Evolutionary conservation across 345 rosid genomes (phyloP), one percentile per base, ranked within the genome.

Genomic region (Lagerstroemia speciosa): DNA sequence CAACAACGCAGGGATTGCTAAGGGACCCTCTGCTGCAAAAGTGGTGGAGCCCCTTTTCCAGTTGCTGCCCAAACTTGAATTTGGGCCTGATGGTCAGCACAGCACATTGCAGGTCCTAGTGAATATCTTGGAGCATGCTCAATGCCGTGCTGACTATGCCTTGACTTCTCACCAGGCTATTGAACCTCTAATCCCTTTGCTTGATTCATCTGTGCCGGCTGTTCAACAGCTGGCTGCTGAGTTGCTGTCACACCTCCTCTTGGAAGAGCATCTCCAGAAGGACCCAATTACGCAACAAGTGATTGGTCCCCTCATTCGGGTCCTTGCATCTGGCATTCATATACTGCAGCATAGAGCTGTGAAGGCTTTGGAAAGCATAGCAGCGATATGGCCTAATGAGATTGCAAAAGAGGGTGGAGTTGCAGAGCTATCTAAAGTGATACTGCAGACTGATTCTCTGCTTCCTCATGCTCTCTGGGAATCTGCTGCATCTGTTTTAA

Each of bases 341-440:
- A 83, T 89, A 67, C 76, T 92, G 80, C 99, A 95, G 86, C 98
- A 95, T 84, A 95, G 91, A 84, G 97, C 97, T 67, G 90, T 92
- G 53, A 95, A 92, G 85, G 99, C 98, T 69, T 96, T 95, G 69
- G 92, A 88, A 69, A 85, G 98, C 80, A 84, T 95, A 81, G 89
- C 99, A 20, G 78, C 87, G 15, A 78, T 82, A 16, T 95, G 98
- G 96, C 94, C 99, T 40, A 92, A 90, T 69, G 99, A 90, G 77
- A 92, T 95, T 71, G 99, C 97, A 34, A 92, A 92, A 78, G 98
- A 92, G 77, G 97, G 98, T 60, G 99, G 99, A 52, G 98, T 92
- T 67, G 69, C 73, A 68, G 99, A 95, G 84, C 84, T 95, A 62
- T 92, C 99, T 37, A 90, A 86, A 83, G 93, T 95, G 69, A 87